Evolutionary conservation across 2,329 filamentous ascomycete genomes (phyloP).

Genomic region (Lithohypha guttulata): DNA sequence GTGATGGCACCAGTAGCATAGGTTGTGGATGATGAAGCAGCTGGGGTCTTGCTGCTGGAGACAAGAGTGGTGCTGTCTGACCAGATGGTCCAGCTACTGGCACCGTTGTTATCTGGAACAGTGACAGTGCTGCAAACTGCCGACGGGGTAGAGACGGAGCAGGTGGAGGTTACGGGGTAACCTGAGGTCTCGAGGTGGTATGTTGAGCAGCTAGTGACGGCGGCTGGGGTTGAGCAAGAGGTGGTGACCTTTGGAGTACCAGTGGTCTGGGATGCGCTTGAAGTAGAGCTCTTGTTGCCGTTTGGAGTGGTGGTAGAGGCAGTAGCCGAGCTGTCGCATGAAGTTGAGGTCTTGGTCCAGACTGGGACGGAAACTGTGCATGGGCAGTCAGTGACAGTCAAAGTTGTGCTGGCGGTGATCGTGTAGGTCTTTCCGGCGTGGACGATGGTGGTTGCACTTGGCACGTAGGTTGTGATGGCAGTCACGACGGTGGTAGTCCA

Average conservation of each 20-base stretch:
- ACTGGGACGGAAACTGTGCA: constrained; percentile 23
- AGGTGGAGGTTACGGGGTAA: constrained; percentile 1
- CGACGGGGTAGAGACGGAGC: no score
- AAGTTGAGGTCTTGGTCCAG: constrained; percentile 19
- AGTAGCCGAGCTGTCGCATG: constrained; percentile 12
- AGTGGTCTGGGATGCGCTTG: no score
- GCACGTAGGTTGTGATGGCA: constrained; percentile 22
- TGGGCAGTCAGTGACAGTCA: constrained; percentile 24
- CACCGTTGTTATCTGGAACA: no score
- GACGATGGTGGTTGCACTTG: constrained; percentile 17
- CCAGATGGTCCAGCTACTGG: no score
- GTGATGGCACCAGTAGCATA: no score
- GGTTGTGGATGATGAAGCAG: no score
- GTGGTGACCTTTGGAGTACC: no score
- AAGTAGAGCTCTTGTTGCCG: no score
- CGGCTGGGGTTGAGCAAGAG: constrained; percentile 4
- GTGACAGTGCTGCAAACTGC: no score
- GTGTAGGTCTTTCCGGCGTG: constrained; percentile 22
- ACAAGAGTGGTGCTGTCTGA: no score
- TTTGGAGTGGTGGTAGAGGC: no score
- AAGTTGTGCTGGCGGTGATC: constrained; percentile 19
- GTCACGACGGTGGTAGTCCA: constrained; percentile 21
- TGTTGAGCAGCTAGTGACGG: constrained; percentile 7
- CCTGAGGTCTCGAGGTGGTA: constrained; percentile 8
- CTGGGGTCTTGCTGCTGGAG: constrained; percentile 9